These are phyloP conservation scores for Closterium sp. DNA, from an alignment of 139 green algal genomes.

Conservation along the genomic window DNA sequence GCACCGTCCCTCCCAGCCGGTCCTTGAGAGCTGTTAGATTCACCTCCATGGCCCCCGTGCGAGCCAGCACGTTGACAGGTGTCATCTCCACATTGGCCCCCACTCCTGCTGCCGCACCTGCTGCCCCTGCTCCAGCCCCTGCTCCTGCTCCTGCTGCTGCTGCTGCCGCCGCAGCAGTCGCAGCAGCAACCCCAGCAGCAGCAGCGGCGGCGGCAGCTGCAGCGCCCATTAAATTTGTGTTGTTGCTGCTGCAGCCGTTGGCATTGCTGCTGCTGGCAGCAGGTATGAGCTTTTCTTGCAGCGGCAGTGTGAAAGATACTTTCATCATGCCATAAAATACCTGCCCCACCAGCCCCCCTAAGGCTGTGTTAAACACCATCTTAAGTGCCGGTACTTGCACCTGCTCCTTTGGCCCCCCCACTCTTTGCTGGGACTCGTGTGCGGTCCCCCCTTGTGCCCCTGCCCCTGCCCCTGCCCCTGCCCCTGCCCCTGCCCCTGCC, in stretches of 20 bases:
- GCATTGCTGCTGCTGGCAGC: background rate
- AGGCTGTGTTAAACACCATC: background rate
- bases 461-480: background rate
- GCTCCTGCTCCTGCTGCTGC: background rate
- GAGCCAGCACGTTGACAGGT: conserved; percentile 5
- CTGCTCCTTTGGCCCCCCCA: background rate
- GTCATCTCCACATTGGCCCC: background rate
- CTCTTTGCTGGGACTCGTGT: background rate
- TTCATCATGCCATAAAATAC: conserved; percentile 1
- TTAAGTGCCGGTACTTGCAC: background rate
- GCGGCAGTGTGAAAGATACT: background rate
- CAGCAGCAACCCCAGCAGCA: background rate
- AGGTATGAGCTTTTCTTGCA: background rate
- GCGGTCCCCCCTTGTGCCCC: background rate
- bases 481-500: background rate
- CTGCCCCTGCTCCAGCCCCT: too few species aligned
- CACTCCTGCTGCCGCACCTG: background rate
- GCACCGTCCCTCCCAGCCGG: background rate
- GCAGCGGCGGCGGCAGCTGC: background rate
- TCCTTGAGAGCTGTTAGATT: background rate
- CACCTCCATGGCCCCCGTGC: conserved; percentile 2
- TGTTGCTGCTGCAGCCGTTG: background rate
- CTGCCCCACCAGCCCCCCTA: background rate
- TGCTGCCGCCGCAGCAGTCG: too few species aligned
- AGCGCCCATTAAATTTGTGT: background rate